Percentiles rank a stretch among this genome's conserved stretches.
Evolutionary conservation across 208 protist species (phyloP).

Genomic region (Wallacemonas collosoma): DNA sequence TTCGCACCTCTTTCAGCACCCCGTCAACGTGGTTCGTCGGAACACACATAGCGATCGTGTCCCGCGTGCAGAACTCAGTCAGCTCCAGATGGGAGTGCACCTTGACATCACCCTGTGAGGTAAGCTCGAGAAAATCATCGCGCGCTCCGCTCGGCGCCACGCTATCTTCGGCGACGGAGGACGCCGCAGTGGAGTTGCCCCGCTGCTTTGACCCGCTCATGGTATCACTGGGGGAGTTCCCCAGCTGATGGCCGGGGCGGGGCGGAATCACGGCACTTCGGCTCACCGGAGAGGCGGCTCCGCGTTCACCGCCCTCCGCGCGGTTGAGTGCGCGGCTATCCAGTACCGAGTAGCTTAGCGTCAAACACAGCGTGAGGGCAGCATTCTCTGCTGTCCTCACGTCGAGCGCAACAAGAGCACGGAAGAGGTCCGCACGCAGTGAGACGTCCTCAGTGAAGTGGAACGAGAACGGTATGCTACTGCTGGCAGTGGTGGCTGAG

Average conservation of each 20-base stretch:
- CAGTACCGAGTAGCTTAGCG: slow-evolving; percentile 42
- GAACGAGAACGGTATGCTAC: neutral
- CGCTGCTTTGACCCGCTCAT: neutral
- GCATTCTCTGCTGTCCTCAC: slow-evolving; percentile 29
- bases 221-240: neutral
- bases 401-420: slow-evolving; percentile 30
- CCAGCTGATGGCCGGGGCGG: neutral
- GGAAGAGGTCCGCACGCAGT: slow-evolving; percentile 35
- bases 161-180: neutral
- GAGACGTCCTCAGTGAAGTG: slow-evolving; percentile 17
- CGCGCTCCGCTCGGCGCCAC: neutral
- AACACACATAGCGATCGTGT: slow-evolving; percentile 4
- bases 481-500: neutral
- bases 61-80: slow-evolving; percentile 11
- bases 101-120: slow-evolving; percentile 12
- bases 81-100: slow-evolving; percentile 12
- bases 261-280: neutral
- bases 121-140: slow-evolving; percentile 9
- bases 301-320: neutral
- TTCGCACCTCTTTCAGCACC: slow-evolving; percentile 12
- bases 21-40: slow-evolving; percentile 13
- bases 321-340: slow-evolving; percentile 22
- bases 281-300: neutral
- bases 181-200: slow-evolving; percentile 8
- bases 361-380: slow-evolving; percentile 25